Evolutionary conservation across 2,329 filamentous ascomycete genomes (phyloP).

Genomic region (Cladosporium sp.): DNA sequence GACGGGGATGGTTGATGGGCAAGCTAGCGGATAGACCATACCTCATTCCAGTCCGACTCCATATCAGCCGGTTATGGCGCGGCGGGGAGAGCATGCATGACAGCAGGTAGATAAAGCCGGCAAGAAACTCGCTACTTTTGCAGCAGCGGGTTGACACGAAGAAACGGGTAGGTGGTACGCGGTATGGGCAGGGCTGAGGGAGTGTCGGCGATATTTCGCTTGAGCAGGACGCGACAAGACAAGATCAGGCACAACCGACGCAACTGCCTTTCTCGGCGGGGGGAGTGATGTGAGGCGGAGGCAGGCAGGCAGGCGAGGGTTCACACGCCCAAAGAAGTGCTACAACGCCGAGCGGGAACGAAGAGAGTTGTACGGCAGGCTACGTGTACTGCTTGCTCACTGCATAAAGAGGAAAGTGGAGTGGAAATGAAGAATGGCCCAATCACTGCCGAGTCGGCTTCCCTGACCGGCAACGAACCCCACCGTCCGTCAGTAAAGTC

Average conservation of each 20-base stretch:
- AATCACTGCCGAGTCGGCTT: neutral
- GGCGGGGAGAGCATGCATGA: conserved; percentile 10
- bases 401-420: neutral
- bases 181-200: neutral
- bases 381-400: neutral
- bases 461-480: neutral
- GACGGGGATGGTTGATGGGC: neutral
- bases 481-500: neutral
- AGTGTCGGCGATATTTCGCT: conserved; percentile 1
- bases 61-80: conserved; percentile 34
- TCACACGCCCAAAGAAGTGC: neutral
- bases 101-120: neutral
- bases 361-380: neutral
- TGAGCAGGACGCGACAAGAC: neutral
- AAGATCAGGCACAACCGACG: no score
- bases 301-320: no score
- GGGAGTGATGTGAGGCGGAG: neutral
- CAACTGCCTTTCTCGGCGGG: conserved; percentile 1
- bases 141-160: neutral
- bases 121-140: neutral
- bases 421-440: neutral
- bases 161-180: neutral
- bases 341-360: neutral
- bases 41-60: conserved; percentile 57
- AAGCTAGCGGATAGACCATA: conserved; percentile 27